Conservation (phyloP, 352 stramenopile species). For the Phytophthora pluvialis region DNA sequence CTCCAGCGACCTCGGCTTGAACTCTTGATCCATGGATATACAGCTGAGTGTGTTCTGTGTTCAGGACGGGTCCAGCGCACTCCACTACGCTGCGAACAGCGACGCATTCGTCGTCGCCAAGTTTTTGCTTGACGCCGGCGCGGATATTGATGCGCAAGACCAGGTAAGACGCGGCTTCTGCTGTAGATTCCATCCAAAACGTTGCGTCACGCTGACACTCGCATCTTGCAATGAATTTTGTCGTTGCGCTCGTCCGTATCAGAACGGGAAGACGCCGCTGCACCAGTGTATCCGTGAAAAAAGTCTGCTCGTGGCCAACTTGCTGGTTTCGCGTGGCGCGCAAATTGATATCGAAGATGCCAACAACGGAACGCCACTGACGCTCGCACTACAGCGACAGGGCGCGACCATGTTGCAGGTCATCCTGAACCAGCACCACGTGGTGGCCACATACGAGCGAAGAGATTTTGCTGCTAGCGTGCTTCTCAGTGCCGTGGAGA, state of each 20-base stretch:
- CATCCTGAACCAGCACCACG: slow-evolving; percentile 33
- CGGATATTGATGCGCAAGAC: slow-evolving; percentile 19
- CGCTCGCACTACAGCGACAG: slow-evolving; percentile 9
- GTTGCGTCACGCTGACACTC: neutral
- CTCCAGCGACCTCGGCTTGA: neutral
- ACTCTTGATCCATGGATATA: neutral
- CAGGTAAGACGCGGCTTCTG: slow-evolving; percentile 8
- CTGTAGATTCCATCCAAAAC: neutral
- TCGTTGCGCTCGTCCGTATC: neutral
- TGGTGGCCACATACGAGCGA: slow-evolving; percentile 25
- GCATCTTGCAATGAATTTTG: neutral
- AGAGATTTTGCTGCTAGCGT: slow-evolving; percentile 18
- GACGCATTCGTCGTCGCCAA: slow-evolving; percentile 25
- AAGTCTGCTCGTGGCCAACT: slow-evolving; percentile 21
- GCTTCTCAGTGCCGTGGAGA: slow-evolving; percentile 12
- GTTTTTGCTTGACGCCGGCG: slow-evolving; percentile 13
- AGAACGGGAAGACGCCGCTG: slow-evolving; percentile 33
- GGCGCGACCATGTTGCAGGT: slow-evolving; percentile 28
- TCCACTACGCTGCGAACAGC: slow-evolving; percentile 26
- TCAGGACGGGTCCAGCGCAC: slow-evolving; percentile 22
- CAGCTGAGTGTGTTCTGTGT: slow-evolving; percentile 3
- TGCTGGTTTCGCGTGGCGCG: slow-evolving; percentile 23
- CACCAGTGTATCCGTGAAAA: slow-evolving; percentile 29
- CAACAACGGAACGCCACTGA: slow-evolving; percentile 11
- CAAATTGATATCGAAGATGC: slow-evolving; percentile 24